These are phyloP conservation scores for Danielia reshetovae DNA, from an alignment of 805 yeast species.

Conservation along the genomic window DNA sequence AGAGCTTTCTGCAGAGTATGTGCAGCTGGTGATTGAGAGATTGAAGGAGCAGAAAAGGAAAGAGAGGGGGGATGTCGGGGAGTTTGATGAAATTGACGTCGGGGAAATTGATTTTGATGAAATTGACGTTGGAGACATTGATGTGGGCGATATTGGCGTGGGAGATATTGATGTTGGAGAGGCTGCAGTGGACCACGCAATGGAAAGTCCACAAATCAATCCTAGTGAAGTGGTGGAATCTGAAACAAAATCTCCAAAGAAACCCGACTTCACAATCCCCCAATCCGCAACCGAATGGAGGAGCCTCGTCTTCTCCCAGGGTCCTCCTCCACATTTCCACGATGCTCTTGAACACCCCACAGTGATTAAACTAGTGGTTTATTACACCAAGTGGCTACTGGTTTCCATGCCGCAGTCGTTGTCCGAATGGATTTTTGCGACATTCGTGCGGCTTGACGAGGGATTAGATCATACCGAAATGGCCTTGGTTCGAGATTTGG, in stretches of 20 bases:
- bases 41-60: conserved; percentile 1
- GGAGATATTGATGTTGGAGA: no score
- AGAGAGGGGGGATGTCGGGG: conserved; percentile 6
- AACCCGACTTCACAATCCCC: conserved; percentile 13
- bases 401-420: conserved; percentile 21
- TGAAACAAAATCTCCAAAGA: background rate
- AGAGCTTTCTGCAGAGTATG: conserved; percentile 1
- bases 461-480: conserved; percentile 30
- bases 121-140: background rate
- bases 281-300: conserved; percentile 30
- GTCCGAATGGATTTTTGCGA: conserved; percentile 34
- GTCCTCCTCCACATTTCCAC: conserved; percentile 27
- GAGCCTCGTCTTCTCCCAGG: conserved; percentile 21
- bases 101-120: conserved; percentile 7
- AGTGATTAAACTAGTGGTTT: conserved; percentile 30
- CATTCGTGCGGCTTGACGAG: conserved; percentile 33
- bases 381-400: conserved; percentile 38
- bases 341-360: conserved; percentile 26
- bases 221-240: background rate
- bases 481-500: conserved; percentile 34
- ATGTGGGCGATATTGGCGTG: background rate
- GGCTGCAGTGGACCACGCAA: background rate
- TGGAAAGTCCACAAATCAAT: no score
- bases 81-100: conserved; percentile 5
- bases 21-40: conserved; percentile 1